Evolutionary conservation across 2,329 filamentous ascomycete genomes (phyloP), one percentile per base, ranked within the genome.

Genomic region (Neofusicoccum cordaticola): DNA sequence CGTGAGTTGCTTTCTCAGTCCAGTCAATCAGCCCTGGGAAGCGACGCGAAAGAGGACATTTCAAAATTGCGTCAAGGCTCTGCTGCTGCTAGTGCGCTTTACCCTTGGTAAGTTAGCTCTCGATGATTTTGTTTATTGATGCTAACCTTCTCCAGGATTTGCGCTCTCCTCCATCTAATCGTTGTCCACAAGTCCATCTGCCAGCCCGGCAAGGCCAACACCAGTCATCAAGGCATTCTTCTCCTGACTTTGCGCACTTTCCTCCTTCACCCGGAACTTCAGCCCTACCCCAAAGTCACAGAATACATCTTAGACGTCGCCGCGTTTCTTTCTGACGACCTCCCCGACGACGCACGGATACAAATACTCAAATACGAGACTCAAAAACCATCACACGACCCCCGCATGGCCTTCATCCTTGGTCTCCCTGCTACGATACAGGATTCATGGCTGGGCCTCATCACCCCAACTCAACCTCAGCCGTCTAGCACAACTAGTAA

Each of bases 281-380:
- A 76, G 58, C 64, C 66, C 7, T 74, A 74, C 39, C 75, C 73
- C 12, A 65, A 67, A 2, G 74, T 75, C 4, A 69, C 75, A 1
- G 78, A 82, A 64, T 75, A 78, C 65, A 68, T 82, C 19, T 78
- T 80, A 67, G 81, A 83, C 66, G 74, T 81, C 6, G 74, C 79
- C 15, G 73, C 77, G 1, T 67, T 75, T 22, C 69, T 82, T 13
- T 77, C 78, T 15, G 81, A 83, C 63, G 63, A 61, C 34, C 68
- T 83, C 4, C 72, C 78, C 0, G 73, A 78, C 31, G 77, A 79
- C 22, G 70, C 74, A 4, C 74, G 81, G 13, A 69, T 68, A 12
- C 76, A 70, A 63, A 68, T 79, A 44, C 58, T 71, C 63, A 70
- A 71, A 53, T 47, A 73, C 45, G 72, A 77, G 37, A 67, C 67